Evolutionary conservation across 345 rosid genomes (phyloP), one percentile per base, ranked within the genome.

Genomic region (Populus euphratica): DNA sequence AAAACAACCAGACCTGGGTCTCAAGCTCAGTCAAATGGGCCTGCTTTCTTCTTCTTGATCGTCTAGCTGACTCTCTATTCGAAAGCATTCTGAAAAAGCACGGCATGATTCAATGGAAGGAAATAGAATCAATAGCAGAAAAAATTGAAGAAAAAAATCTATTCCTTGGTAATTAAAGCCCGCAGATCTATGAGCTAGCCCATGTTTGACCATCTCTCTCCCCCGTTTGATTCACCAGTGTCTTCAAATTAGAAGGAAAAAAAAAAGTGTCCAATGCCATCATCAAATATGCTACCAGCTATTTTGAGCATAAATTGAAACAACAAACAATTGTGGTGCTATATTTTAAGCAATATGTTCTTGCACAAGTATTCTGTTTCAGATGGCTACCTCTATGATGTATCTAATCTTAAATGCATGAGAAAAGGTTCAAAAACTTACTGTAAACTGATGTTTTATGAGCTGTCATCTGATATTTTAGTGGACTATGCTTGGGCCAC

Each of bases 1-100:
- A 41, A 59, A 65, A 56, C 72, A 77, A 64, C 17, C 59, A 43
- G 36, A 78, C 85, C 79, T 82, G 85, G 35, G 79, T 82, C 77
- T 82, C 85, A 29, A 82, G 79, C 23, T 82, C 81, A 23, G 79
- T 74, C 76, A 82, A 67, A 82, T 75, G 85, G 17, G 76, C 81
- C 76, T 82, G 85, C 78, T 82, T 82, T 82, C 85, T 82, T 59
- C 85, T 78, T 75, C 81, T 78, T 21, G 81, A 82, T 66, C 81
- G 79, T 62, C 81, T 70, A 20, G 81, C 85, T 62, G 85, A 82
- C 73, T 82, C 84, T 70, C 81, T 78, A 70, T 82, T 82, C 17
- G 81, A 82, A 69, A 82, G 84, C 81, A 82, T 82, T 68, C 84
- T 82, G 76, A 17, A 73, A 67, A 67, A 82, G 21, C 29, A 73